Evolutionary conservation across 495 filamentous ascomycete species (phyloP).

Genomic region (Penicillium desertorum): DNA sequence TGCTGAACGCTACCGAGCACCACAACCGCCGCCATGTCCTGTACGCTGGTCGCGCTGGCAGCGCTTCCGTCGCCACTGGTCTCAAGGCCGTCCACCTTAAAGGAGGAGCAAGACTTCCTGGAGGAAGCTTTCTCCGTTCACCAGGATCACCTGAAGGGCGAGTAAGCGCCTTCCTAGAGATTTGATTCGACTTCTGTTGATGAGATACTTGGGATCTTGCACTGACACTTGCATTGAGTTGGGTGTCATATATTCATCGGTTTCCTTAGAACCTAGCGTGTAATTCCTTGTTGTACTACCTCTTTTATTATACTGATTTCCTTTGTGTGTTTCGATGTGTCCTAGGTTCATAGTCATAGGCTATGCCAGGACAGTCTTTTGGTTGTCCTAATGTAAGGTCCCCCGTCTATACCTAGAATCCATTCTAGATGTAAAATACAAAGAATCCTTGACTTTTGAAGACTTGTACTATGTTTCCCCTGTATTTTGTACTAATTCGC

Average conservation of each 20-base stretch:
- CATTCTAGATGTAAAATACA: slow-evolving; percentile 35
- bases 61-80: slow-evolving; percentile 89
- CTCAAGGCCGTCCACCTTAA: slow-evolving; percentile 84
- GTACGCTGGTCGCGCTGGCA: slow-evolving; percentile 91
- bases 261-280: slow-evolving; percentile 35
- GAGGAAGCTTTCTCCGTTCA: slow-evolving; percentile 67
- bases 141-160: slow-evolving; percentile 59
- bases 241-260: slow-evolving; percentile 33
- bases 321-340: slow-evolving; percentile 33
- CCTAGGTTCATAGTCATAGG: slow-evolving; percentile 23
- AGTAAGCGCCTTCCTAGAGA: slow-evolving; percentile 35
- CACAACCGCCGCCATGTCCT: slow-evolving; percentile 93
- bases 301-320: slow-evolving; percentile 29
- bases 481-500: not conserved
- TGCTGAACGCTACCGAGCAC: slow-evolving; percentile 85
- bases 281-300: slow-evolving; percentile 30
- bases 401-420: slow-evolving; percentile 26
- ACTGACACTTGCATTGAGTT: slow-evolving; percentile 20
- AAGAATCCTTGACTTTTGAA: slow-evolving; percentile 23
- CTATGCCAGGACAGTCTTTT: slow-evolving; percentile 18
- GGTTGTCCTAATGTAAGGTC: not conserved
- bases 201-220: slow-evolving; percentile 1
- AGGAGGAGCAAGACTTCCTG: slow-evolving; percentile 91
- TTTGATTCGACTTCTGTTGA: slow-evolving; percentile 8
- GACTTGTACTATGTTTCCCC: not conserved